Evolutionary conservation across 1,284 basidiomycete genomes (phyloP).

Genomic region (Agaricales sp.): DNA sequence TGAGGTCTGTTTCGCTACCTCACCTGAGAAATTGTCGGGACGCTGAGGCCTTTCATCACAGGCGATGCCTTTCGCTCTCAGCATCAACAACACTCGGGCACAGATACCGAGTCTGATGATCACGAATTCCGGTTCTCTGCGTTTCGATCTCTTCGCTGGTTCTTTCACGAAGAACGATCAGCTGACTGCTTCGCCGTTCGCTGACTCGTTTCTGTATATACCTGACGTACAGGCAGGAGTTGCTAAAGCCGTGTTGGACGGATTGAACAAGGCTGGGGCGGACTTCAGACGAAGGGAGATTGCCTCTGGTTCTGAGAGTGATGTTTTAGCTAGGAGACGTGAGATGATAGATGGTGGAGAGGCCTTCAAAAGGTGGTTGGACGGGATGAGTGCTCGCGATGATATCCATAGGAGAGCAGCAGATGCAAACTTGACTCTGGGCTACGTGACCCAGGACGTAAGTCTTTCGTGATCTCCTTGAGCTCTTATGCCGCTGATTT

Average conservation of each 20-base stretch:
- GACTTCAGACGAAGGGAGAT: too few species aligned
- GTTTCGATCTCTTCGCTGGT: constrained; percentile 65
- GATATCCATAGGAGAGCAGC: too few species aligned
- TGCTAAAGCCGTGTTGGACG: constrained; percentile 42
- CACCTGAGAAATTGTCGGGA: too few species aligned
- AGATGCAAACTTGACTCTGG: constrained; percentile 34
- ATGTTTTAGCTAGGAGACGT: too few species aligned
- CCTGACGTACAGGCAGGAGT: constrained; percentile 35
- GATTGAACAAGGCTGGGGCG: too few species aligned
- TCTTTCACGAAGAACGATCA: constrained; percentile 74
- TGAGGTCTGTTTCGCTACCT: too few species aligned
- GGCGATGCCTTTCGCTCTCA: constrained; percentile 45
- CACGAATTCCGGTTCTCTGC: constrained; percentile 63
- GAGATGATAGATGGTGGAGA: constrained; percentile 39
- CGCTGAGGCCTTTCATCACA: too few species aligned
- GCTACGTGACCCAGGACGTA: constrained; percentile 71
- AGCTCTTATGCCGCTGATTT: background rate
- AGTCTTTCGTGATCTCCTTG: constrained; percentile 20
- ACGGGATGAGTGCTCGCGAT: constrained; percentile 36
- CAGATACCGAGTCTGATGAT: constrained; percentile 59
- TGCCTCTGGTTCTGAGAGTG: constrained; percentile 26
- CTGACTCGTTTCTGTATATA: constrained; percentile 50
- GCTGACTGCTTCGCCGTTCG: constrained; percentile 59
- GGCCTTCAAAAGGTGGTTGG: constrained; percentile 43
- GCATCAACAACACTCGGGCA: constrained; percentile 51